Base-by-base conservation (phyloP, 1,284 basidiomycete genomes). In the Caloboletus firmus region DNA sequence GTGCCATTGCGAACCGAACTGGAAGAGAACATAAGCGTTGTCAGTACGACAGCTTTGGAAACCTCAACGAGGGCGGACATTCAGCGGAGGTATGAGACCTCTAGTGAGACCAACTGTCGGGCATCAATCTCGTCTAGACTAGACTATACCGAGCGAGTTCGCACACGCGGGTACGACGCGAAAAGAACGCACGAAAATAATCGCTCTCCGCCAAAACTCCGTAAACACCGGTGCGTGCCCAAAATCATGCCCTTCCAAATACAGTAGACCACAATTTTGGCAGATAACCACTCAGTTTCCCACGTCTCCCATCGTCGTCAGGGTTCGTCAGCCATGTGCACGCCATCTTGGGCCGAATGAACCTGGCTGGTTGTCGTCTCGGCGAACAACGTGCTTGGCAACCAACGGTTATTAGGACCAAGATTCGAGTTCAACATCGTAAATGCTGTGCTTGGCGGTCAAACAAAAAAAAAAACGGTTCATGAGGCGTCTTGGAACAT, bases 81-180 rank as follows among this genome's bases (percentile, higher is more conserved):
- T 45, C 17, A 44, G 45, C 53, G 62, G 52, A 26, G 15, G 59
- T 63, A 61, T 62, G 50, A 52, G 28, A 28, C 31, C 7, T 42
- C 22, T 37, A 39, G 13, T 44, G 26, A 47, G 40, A 20, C 36
- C 37, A 42, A 12, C 28, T 20, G 30, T 20, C 42, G 43, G 43
- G 18, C 39, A 40, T n/a, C 37, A 10, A 44, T 32, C 7, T 0
- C 32, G 3, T 40, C 42, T 3, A 45, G 37, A 28, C 62, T 65
- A 67, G 52, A 57, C 62, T 52, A 53, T 55, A 59, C 41, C 4
- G 26, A 57, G 60, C 51, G 44, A 48, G 13, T 45, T 34, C 34
- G 31, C 26, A 46, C 47, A 45, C 36, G 57, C 42, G 22, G n/a
- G 32, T 30, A 1, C 30, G 43, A 45, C 48, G 58, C 49, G 55